Evolutionary conservation across 345 rosid genomes (phyloP).

Genomic region (Citrus sinensis): DNA sequence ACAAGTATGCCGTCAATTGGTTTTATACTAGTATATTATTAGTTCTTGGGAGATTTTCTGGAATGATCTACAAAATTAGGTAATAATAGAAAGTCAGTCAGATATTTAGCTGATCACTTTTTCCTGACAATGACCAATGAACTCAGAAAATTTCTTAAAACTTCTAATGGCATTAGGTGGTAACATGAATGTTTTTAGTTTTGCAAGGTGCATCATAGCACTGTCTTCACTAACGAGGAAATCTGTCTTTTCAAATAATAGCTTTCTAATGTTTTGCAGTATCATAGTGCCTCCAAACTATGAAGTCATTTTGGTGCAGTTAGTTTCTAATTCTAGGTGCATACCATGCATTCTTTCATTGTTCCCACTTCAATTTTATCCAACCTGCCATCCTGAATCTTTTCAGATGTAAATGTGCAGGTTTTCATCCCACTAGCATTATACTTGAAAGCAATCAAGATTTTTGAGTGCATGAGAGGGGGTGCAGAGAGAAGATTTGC

Average conservation of each 20-base stretch:
- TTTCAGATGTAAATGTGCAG: slow-evolving; percentile 25
- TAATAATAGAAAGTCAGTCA: not conserved
- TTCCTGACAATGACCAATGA: not conserved
- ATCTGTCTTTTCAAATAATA: not conserved
- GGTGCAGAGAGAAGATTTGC: slow-evolving; percentile 35
- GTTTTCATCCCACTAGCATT: slow-evolving; percentile 62
- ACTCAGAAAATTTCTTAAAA: not conserved
- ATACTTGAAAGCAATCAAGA: slow-evolving; percentile 37
- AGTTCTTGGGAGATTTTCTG: not conserved
- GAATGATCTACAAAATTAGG: not conserved
- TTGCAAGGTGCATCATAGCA: not conserved
- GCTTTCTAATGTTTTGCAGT: not conserved
- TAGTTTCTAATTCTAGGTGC: not conserved
- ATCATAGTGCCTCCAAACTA: not conserved
- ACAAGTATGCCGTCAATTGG: not conserved
- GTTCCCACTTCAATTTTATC: not conserved
- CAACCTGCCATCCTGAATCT: not conserved
- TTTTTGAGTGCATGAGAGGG: slow-evolving; percentile 55
- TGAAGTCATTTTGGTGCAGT: not conserved
- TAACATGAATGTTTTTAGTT: not conserved
- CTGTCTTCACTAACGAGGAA: not conserved
- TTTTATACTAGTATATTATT: not conserved
- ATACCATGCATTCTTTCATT: not conserved
- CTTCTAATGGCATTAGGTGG: not conserved
- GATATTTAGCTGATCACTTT: not conserved